phyloP scores from a whole-genome alignment of 352 stramenopile genomes.

The Phytophthora pinifolia region DNA sequence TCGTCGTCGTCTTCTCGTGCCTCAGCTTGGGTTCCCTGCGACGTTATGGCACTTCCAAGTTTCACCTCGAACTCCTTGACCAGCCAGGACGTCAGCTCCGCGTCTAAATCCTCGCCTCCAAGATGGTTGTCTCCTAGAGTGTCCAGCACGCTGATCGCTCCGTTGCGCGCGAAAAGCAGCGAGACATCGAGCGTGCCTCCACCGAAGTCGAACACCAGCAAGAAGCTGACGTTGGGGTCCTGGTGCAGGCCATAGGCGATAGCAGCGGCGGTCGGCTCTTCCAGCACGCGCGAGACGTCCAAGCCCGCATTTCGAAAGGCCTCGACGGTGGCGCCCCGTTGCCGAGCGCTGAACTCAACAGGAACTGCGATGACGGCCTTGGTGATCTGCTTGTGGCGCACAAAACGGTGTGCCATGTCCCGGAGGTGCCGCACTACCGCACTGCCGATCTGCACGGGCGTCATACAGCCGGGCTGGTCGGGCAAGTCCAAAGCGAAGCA shows the following conservation, averaged over 20 bases:
- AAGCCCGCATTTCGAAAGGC: conserved; percentile 49
- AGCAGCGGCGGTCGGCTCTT: conserved; percentile 94
- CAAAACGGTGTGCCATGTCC: conserved; percentile 46
- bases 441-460: conserved; percentile 46
- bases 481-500: conserved; percentile 50
- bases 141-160: conserved; percentile 96
- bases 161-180: conserved; percentile 92
- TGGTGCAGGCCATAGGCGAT: conserved; percentile 96
- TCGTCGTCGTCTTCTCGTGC: conserved; percentile 22
- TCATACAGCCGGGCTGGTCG: conserved; percentile 45
- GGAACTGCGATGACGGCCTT: conserved; percentile 65
- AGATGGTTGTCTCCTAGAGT: conserved; percentile 91
- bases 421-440: conserved; percentile 48
- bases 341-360: conserved; percentile 49
- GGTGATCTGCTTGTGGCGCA: conserved; percentile 69
- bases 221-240: conserved; percentile 88
- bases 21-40: conserved; percentile 24
- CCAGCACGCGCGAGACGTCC: conserved; percentile 51
- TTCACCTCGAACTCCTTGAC: conserved; percentile 70
- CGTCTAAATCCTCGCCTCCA: conserved; percentile 92
- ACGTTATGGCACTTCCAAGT: conserved; percentile 34
- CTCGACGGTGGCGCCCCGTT: conserved; percentile 45
- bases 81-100: conserved; percentile 88
- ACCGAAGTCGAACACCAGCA: conserved; percentile 96
- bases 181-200: conserved; percentile 94